phyloP scores from a whole-genome alignment of 108 stramenopile genomes.

The Mediolabrus comicus region DNA sequence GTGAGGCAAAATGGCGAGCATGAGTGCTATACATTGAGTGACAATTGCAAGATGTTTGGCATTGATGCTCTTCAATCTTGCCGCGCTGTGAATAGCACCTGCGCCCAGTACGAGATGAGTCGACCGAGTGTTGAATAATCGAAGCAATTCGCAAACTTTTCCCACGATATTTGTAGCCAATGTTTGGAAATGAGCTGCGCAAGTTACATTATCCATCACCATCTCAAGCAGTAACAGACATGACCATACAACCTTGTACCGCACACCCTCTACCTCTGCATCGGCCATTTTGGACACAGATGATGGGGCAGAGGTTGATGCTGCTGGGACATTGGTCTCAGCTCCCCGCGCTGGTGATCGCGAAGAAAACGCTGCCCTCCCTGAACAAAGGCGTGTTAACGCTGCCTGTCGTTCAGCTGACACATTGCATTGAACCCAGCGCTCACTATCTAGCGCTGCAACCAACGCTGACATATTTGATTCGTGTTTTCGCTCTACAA shows the following conservation, averaged over 20 bases:
- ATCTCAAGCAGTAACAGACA: slow-evolving; percentile 91
- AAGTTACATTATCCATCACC: slow-evolving; percentile 78
- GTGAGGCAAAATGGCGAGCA: slow-evolving; percentile 86
- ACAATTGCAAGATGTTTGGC: slow-evolving; percentile 94
- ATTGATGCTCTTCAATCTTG: slow-evolving; percentile 88
- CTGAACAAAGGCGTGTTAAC: slow-evolving; percentile 75
- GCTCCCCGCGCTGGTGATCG: slow-evolving; percentile 22
- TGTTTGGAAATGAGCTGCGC: slow-evolving; percentile 85
- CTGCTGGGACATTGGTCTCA: slow-evolving; percentile 13
- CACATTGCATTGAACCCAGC: slow-evolving; percentile 92
- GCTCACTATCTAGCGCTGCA: slow-evolving; percentile 90
- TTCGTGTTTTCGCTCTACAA: slow-evolving; percentile 91
- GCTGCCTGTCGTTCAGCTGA: slow-evolving; percentile 75
- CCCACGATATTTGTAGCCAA: slow-evolving; percentile 85
- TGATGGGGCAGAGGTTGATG: slow-evolving; percentile 1
- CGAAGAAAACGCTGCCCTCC: slow-evolving; percentile 62
- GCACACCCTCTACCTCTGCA: slow-evolving; percentile 80
- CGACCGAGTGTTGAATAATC: slow-evolving; percentile 90
- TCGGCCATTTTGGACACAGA: slow-evolving; percentile 53
- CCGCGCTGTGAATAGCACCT: slow-evolving; percentile 90
- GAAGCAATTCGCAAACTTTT: slow-evolving; percentile 84
- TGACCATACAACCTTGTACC: slow-evolving; percentile 94
- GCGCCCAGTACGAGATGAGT: slow-evolving; percentile 93
- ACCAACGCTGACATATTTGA: slow-evolving; percentile 85
- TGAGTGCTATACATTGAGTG: slow-evolving; percentile 87